phyloP scores from a whole-genome alignment of 1,139 yeast species.

The Saccharomycopsis hybrid region DNA sequence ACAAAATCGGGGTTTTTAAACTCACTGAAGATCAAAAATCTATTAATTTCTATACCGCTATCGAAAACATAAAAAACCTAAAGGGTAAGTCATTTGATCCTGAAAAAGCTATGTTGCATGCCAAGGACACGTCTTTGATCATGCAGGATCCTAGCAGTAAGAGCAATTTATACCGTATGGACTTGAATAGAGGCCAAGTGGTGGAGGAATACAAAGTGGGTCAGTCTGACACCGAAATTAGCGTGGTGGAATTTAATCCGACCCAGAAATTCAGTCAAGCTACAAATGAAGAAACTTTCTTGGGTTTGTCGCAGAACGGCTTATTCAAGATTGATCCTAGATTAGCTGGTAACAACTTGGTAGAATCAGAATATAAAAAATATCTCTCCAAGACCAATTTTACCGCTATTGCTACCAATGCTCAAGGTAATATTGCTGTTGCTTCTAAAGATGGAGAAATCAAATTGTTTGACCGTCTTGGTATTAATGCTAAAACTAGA shows the following conservation, averaged over 20 bases:
- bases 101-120: conserved; percentile 63
- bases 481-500: conserved; percentile 67
- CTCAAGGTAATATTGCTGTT: conserved; percentile 65
- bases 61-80: conserved; percentile 49
- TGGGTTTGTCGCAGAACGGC: conserved; percentile 62
- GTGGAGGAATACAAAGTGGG: conserved; percentile 73
- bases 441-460: conserved; percentile 74
- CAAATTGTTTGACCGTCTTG: conserved; percentile 63
- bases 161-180: conserved; percentile 60
- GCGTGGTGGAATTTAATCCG: conserved; percentile 59
- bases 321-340: conserved; percentile 78
- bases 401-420: conserved; percentile 64
- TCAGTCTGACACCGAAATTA: conserved; percentile 35
- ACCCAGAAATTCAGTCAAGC: conserved; percentile 65
- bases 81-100: conserved; percentile 55
- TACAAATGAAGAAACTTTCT: conserved; percentile 64
- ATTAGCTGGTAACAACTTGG: conserved; percentile 49
- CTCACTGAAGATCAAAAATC: conserved; percentile 39
- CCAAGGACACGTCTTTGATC: conserved; percentile 62
- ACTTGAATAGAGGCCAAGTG: conserved; percentile 68
- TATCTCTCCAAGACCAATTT: conserved; percentile 53
- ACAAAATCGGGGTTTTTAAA: conserved; percentile 74
- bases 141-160: conserved; percentile 46
- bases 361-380: conserved; percentile 46
- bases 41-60: conserved; percentile 60